These are phyloP conservation scores for Auricularia sp. DNA, from an alignment of 768 basidiomycete species.

Conservation along the genomic window DNA sequence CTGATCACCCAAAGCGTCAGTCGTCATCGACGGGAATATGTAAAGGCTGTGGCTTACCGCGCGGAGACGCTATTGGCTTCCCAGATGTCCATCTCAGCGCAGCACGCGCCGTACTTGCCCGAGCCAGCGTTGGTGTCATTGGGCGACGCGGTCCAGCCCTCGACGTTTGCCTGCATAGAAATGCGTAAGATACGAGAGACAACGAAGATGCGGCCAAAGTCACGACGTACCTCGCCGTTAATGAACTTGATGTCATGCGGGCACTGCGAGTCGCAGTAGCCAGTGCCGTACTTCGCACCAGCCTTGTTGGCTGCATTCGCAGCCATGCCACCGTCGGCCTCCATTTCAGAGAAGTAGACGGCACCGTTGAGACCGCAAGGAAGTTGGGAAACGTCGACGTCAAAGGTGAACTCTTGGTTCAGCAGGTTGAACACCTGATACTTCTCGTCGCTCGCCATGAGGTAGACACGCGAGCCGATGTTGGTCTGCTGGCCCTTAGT, in stretches of 20 bases:
- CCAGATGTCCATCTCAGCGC: constrained; percentile 28
- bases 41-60: constrained; percentile 5
- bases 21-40: no score
- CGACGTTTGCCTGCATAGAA: constrained; percentile 18
- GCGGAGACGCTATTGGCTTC: constrained; percentile 24
- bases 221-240: constrained; percentile 35
- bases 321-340: constrained; percentile 37
- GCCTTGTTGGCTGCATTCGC: constrained; percentile 44
- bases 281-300: constrained; percentile 51
- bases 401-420: constrained; percentile 51
- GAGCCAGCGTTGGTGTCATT: constrained; percentile 25
- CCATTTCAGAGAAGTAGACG: constrained; percentile 50
- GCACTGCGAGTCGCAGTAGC: constrained; percentile 57
- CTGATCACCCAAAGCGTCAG: neutral
- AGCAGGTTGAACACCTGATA: constrained; percentile 44
- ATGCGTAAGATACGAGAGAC: neutral
- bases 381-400: constrained; percentile 49
- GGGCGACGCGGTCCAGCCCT: constrained; percentile 21
- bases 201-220: neutral
- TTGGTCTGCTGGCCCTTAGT: constrained; percentile 19
- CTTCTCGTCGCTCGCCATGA: constrained; percentile 32
- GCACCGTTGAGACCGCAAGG: constrained; percentile 54
- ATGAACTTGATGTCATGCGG: constrained; percentile 54
- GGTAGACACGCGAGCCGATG: constrained; percentile 34
- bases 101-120: constrained; percentile 23